A percentile compares a stretch with the other conserved stretches of the same genome.
Conservation (phyloP, 306 rosid genomes). For the Malus fusca region DNA sequence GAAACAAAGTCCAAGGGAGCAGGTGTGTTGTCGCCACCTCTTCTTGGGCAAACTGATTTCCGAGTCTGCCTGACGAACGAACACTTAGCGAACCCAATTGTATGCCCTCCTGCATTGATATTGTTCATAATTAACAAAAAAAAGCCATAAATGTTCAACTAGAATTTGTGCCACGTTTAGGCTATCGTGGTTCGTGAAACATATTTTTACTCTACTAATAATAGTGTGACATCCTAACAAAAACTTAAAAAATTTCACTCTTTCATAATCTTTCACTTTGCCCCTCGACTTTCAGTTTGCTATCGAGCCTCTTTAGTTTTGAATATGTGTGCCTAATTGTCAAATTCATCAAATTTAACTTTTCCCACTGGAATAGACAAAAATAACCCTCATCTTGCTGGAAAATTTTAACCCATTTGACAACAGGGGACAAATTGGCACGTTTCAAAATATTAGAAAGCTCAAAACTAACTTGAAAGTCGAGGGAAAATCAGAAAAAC, state of each 20-base stretch:
- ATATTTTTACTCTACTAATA: too few relatives aligned
- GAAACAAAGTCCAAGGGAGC: conserved; percentile 71
- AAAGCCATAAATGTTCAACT: too few relatives aligned
- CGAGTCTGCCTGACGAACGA: not conserved
- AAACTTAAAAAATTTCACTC: not conserved
- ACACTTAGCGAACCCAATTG: conserved; percentile 78
- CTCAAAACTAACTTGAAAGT: not conserved
- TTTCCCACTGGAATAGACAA: not conserved
- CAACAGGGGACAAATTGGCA: not conserved
- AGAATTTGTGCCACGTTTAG: too few relatives aligned
- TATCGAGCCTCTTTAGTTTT: not conserved
- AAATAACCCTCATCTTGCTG: not conserved
- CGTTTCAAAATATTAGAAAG: not conserved
- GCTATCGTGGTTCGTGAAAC: too few relatives aligned
- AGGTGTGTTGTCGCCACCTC: conserved; percentile 63
- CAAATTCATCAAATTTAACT: too few relatives aligned
- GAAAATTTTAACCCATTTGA: too few relatives aligned
- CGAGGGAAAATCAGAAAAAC: not conserved
- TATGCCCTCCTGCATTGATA: conserved; percentile 53
- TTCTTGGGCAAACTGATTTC: conserved; percentile 59
- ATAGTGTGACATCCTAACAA: too few relatives aligned
- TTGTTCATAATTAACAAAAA: too few relatives aligned
- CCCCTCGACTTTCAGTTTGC: not conserved
- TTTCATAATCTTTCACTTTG: not conserved
- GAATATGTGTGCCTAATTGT: not conserved